Base-by-base conservation (phyloP, 331 rosid species). In the Telfairia occidentalis region DNA sequence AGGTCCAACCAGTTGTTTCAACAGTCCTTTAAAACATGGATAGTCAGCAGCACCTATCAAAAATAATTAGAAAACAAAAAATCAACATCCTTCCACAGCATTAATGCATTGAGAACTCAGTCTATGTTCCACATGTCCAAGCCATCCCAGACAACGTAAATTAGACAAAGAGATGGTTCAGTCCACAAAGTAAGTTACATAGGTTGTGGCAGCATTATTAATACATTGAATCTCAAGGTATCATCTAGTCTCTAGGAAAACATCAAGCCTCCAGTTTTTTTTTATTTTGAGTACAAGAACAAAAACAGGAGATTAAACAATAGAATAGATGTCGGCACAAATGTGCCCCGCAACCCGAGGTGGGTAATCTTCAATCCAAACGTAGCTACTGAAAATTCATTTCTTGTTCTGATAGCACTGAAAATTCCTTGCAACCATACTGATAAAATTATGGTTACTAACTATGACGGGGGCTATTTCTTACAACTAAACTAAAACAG, bases 1-100 rank as follows among this genome's bases (percentile, higher is more conserved):
- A 82, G 99, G 99, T 45, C 97, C 97, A 82, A 81, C 90, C 82
- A 96, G 94, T 83, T 92, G 99, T 89, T 96, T 96, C 84, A 96
- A 63, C 63, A 92, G 86, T 82, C 99, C 97, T 59, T 92, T 95
- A 71, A 96, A 96, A 80, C 88, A 60, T 24, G 97, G 91, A 86
- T 92, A 92, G 82, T 96, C 99, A 75, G 87, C 71, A 85, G 96
- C 97, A 83, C 99, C 99, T 93, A 84, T 71, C 54, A 57, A 58
- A 74, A 82, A 32, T 40, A 71, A 73, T 40, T 30, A 78, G 43
- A 61, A 45, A 75, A 77, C 75, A 77, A 7, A 81, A 74, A 67
- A 38, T 46, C 32, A 52, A 12, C n/a, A 35, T 53, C 16, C 38
- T 30, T 82, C 3, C 52, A 58, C 37, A 35, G 50, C 43, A 72